Conservation (phyloP, 2,329 filamentous ascomycete species). For the Pseudofabraea citricarpa region DNA sequence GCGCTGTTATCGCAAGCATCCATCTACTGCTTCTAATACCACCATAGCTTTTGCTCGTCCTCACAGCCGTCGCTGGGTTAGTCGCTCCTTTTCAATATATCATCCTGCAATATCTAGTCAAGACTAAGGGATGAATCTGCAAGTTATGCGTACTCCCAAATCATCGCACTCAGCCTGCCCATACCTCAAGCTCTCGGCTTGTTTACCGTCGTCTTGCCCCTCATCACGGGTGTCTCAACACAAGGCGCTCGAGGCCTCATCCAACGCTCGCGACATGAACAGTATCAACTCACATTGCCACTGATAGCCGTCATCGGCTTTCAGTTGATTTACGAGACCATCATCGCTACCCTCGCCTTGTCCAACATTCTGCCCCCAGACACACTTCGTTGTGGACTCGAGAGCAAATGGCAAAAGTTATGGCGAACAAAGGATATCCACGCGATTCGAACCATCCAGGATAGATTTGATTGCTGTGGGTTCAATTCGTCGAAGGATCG, state of each 20-base stretch:
- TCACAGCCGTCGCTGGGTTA: slow-evolving; percentile 24
- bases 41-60: slow-evolving; percentile 17
- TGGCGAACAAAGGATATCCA: slow-evolving; percentile 45
- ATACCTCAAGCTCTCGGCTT: slow-evolving; percentile 24
- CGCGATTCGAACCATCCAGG: slow-evolving; percentile 56
- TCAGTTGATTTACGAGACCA: slow-evolving; percentile 27
- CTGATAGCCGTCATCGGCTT: slow-evolving; percentile 24
- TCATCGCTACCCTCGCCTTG: slow-evolving; percentile 24
- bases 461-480: slow-evolving; percentile 63
- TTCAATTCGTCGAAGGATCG: slow-evolving; percentile 52
- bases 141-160: slow-evolving; percentile 25
- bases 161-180: slow-evolving; percentile 22
- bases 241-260: slow-evolving; percentile 17
- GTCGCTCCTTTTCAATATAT: background rate
- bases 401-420: slow-evolving; percentile 49
- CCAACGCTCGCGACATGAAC: slow-evolving; percentile 14
- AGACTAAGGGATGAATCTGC: slow-evolving; percentile 2
- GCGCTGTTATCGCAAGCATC: background rate
- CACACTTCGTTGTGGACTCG: slow-evolving; percentile 45
- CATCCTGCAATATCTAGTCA: background rate
- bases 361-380: slow-evolving; percentile 23
- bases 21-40: slow-evolving; percentile 6
- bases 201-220: slow-evolving; percentile 23
- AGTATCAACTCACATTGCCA: slow-evolving; percentile 21
- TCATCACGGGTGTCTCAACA: slow-evolving; percentile 23